phyloP scores from a whole-genome alignment of 1,284 basidiomycete genomes.

The Gymnopus androsaceus region DNA sequence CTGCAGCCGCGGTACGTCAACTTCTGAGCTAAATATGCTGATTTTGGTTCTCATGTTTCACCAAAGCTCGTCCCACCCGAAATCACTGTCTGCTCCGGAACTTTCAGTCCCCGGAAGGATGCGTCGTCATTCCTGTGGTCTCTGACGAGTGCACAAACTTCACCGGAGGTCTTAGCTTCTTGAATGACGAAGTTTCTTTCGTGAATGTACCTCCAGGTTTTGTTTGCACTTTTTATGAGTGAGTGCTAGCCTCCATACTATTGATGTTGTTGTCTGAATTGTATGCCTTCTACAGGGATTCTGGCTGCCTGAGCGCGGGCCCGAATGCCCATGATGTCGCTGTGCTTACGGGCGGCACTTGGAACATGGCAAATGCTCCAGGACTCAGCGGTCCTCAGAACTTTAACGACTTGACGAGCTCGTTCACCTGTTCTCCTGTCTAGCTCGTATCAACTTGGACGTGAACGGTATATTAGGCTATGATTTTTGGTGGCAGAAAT shows the following conservation, averaged over 20 bases:
- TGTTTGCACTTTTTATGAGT: slow-evolving; percentile 21
- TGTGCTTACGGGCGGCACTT: neutral
- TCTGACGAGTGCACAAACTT: slow-evolving; percentile 20
- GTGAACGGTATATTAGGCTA: too few relatives aligned
- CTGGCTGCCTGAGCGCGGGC: neutral
- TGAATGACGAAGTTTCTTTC: slow-evolving; percentile 18
- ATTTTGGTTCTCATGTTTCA: too few relatives aligned
- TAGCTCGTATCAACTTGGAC: too few relatives aligned
- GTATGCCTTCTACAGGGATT: neutral
- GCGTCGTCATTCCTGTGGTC: slow-evolving; percentile 18
- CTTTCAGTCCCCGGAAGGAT: slow-evolving; percentile 3
- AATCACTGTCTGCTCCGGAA: neutral
- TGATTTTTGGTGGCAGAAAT: too few relatives aligned
- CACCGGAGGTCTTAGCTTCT: slow-evolving; percentile 19
- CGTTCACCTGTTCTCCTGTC: slow-evolving; percentile 15
- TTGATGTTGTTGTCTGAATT: neutral
- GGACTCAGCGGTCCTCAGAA: slow-evolving; percentile 3
- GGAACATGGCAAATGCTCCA: neutral
- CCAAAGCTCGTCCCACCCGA: neutral
- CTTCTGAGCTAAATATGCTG: too few relatives aligned
- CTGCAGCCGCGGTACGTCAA: too few relatives aligned
- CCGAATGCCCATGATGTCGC: neutral
- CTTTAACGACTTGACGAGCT: slow-evolving; percentile 18
- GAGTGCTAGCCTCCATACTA: neutral
- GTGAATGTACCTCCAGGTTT: slow-evolving; percentile 19